A percentile compares a stretch with the other conserved stretches of the same genome.
phyloP scores from a whole-genome alignment of 345 rosid genomes.

The Corymbia maculata region DNA sequence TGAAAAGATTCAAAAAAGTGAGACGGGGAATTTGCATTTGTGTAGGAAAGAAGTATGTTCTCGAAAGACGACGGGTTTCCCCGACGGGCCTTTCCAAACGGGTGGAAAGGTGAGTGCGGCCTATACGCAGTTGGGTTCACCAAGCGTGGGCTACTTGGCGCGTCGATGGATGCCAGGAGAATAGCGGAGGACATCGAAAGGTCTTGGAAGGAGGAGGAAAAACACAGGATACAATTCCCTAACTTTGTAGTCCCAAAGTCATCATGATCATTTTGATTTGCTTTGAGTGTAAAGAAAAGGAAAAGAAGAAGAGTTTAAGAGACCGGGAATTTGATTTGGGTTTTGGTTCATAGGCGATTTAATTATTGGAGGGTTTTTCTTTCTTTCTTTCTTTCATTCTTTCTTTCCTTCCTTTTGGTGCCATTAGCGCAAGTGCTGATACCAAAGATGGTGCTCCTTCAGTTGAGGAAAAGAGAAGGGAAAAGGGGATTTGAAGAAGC shows the following conservation, averaged over 20 bases:
- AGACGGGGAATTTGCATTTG: neutral
- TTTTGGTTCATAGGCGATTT: neutral
- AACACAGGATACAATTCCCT: constrained; percentile 12
- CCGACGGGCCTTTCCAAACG: constrained; percentile 57
- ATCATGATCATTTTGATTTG: neutral
- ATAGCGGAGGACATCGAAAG: constrained; percentile 62
- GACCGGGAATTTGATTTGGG: neutral
- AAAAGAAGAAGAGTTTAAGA: neutral
- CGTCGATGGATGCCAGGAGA: constrained; percentile 71
- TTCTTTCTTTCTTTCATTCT: no score
- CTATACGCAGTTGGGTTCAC: constrained; percentile 92
- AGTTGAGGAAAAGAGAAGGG: neutral
- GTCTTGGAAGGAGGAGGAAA: constrained; percentile 25
- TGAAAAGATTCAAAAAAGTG: neutral
- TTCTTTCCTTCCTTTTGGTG: neutral
- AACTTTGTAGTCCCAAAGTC: constrained; percentile 2
- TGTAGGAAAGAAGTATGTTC: constrained; percentile 70
- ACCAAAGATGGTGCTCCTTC: constrained; percentile 12
- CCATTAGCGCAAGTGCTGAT: neutral
- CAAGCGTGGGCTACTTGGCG: constrained; percentile 72
- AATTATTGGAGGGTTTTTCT: neutral
- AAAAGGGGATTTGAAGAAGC: neutral
- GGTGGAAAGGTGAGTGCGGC: constrained; percentile 95
- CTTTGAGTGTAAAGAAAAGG: neutral
- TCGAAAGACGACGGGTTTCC: constrained; percentile 77